Conservation (phyloP, 495 filamentous ascomycete species). For the Viridothelium virens region DNA sequence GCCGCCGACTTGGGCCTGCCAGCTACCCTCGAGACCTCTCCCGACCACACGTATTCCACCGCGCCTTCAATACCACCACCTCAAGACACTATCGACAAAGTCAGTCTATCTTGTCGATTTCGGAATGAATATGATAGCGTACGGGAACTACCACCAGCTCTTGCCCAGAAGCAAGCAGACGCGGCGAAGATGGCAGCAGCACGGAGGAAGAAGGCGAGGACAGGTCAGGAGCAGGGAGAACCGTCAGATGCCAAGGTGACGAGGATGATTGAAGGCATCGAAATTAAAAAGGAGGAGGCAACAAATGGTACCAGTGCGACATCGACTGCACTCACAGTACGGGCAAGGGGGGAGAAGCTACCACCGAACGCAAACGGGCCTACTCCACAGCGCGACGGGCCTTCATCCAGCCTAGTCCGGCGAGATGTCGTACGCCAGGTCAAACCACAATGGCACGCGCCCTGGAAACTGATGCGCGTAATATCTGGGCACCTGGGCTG, state of each 20-base stretch:
- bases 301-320: slow-evolving; percentile 30
- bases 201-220: slow-evolving; percentile 51
- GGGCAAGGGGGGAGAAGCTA: slow-evolving; percentile 30
- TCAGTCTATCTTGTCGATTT: slow-evolving; percentile 53
- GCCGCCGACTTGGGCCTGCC: slow-evolving; percentile 37
- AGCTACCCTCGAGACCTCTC: slow-evolving; percentile 23
- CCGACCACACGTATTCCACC: slow-evolving; percentile 35
- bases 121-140: slow-evolving; percentile 77
- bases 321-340: slow-evolving; percentile 56
- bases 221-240: slow-evolving; percentile 35
- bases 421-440: slow-evolving; percentile 63
- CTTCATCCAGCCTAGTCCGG: slow-evolving; percentile 54
- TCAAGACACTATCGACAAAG: slow-evolving; percentile 40
- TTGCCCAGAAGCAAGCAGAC: slow-evolving; percentile 76
- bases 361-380: slow-evolving; percentile 42
- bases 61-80: slow-evolving; percentile 46
- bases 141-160: slow-evolving; percentile 68
- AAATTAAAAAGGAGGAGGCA: slow-evolving; percentile 34
- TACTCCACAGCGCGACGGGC: slow-evolving; percentile 42
- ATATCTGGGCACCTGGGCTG: slow-evolving; percentile 95
- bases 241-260: slow-evolving; percentile 51
- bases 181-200: slow-evolving; percentile 51
- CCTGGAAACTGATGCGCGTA: slow-evolving; percentile 97
- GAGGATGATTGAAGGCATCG: slow-evolving; percentile 64
- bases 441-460: slow-evolving; percentile 88